Conservation (phyloP, 1,284 basidiomycete genomes). For the Ganoderma leucocontextum region DNA sequence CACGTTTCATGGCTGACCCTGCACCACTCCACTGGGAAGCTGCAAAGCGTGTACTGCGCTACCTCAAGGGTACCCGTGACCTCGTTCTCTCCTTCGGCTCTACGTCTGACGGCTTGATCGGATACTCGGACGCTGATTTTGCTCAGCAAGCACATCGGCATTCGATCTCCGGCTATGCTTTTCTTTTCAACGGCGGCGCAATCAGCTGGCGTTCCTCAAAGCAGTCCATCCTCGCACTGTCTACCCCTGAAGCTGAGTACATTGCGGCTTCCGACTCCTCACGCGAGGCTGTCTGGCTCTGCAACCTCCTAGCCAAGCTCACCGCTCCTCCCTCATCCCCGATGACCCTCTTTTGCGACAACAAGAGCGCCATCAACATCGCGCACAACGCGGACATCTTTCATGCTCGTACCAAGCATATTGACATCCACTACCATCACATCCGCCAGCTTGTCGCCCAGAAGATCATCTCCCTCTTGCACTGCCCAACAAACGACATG, state of each 20-base stretch:
- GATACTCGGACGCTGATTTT: constrained; percentile 53
- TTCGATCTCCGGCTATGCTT: constrained; percentile 40
- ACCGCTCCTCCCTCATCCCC: constrained; percentile 13
- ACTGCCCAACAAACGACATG: constrained; percentile 35
- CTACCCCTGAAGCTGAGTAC: constrained; percentile 29
- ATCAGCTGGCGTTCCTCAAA: constrained; percentile 26
- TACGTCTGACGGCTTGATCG: constrained; percentile 34
- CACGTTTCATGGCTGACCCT: constrained; percentile 8
- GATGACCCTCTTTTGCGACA: constrained; percentile 42
- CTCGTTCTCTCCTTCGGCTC: constrained; percentile 7
- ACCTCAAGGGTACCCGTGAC: constrained; percentile 18
- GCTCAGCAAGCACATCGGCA: constrained; percentile 38
- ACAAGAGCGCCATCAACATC: constrained; percentile 43
- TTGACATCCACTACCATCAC: constrained; percentile 46
- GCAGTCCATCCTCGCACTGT: constrained; percentile 24
- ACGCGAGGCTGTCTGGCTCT: constrained; percentile 38
- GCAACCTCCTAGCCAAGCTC: constrained; percentile 33
- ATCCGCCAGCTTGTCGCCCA: constrained; percentile 41
- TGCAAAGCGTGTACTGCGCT: constrained; percentile 13
- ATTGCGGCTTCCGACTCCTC: constrained; percentile 16
- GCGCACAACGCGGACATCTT: constrained; percentile 37
- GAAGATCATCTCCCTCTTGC: constrained; percentile 27
- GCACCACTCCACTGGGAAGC: constrained; percentile 17
- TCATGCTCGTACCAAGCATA: constrained; percentile 47
- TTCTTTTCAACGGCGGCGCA: constrained; percentile 12